Evolutionary conservation across 2,329 filamentous ascomycete species (phyloP), one percentile per base, ranked within the genome.

Genomic region (Epichloe sylvatica): DNA sequence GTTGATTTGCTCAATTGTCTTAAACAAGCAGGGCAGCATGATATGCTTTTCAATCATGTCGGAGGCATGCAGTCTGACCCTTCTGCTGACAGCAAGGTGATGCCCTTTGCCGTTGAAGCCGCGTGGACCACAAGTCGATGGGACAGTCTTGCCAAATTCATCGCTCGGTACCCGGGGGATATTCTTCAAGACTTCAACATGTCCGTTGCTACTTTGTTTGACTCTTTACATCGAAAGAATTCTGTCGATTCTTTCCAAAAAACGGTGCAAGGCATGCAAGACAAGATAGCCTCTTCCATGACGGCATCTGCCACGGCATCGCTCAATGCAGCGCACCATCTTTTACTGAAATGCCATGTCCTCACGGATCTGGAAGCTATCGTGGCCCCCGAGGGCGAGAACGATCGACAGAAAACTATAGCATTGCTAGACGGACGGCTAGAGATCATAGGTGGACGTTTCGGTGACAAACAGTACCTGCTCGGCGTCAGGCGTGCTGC

Each of bases 1-100:
- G 74, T 86, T 50, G 86, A 94, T 58, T 74, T 98, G 36, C 71
- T 98, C 49, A 85, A 82, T 33, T 97, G 92, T 59, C 73, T 98
- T 9, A 90, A 89, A 61, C 89, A 96, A 63, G 94, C 90, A n/a
- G 92, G 91, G 0, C 92, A 97, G 63, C 84, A 96, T 67, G 86
- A 94, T 67, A 83, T 86, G 3, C 75, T 97, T 17, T 72, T 97
- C 25, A 91, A 90, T 53, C 88, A 94, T 57, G 82, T 94, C 12
- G 86, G 94, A 60, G 81, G 81, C 5, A 85, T 96, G 66, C 72
- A 79, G 42, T 69, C 67, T 2, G 67, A 76, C 37, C 59, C 68
- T 21, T 63, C 71, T 12, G 76, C 73, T 2, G 69, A 78, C 38
- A 76, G 78, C 54, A 78, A 74, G 53, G 77, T 94, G 45, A 74